These are phyloP conservation scores for Ganoderma boninense DNA, from an alignment of 1,284 basidiomycete species.

Conservation along the genomic window DNA sequence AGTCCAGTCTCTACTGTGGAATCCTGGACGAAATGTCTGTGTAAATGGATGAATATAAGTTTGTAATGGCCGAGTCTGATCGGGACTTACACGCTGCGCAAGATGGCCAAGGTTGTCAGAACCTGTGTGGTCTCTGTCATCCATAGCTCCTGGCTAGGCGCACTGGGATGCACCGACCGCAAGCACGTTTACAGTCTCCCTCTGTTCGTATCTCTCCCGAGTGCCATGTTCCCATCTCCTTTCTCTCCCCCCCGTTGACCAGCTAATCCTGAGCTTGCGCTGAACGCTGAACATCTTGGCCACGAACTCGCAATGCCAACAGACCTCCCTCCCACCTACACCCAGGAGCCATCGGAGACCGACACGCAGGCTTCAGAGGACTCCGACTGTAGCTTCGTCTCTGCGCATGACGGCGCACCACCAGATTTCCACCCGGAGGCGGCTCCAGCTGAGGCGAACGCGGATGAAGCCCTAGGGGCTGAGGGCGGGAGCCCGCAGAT, in stretches of 20 bases:
- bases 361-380: conserved; percentile 33
- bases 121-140: not conserved
- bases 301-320: conserved; percentile 32
- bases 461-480: not conserved
- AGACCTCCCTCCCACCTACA: conserved; percentile 53
- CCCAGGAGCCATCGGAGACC: conserved; percentile 40
- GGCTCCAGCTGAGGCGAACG: not conserved
- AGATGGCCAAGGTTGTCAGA: not conserved
- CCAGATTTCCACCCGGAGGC: not conserved
- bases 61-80: not conserved
- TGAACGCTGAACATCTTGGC: not conserved
- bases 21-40: not conserved
- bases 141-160: not conserved
- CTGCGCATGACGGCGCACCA: conserved; percentile 19
- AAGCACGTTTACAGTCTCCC: conserved; percentile 14
- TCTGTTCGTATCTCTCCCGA: conserved; percentile 3
- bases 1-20: too few relatives aligned
- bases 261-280: not conserved
- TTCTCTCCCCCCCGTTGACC: not conserved
- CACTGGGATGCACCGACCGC: not conserved
- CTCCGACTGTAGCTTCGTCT: conserved; percentile 30
- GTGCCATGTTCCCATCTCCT: conserved; percentile 3
- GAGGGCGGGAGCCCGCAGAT: conserved; percentile 52
- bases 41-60: too few relatives aligned
- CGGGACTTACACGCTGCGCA: not conserved